phyloP scores from a whole-genome alignment of 805 yeast genomes.

The Kodamaea hsintzibuensis region DNA sequence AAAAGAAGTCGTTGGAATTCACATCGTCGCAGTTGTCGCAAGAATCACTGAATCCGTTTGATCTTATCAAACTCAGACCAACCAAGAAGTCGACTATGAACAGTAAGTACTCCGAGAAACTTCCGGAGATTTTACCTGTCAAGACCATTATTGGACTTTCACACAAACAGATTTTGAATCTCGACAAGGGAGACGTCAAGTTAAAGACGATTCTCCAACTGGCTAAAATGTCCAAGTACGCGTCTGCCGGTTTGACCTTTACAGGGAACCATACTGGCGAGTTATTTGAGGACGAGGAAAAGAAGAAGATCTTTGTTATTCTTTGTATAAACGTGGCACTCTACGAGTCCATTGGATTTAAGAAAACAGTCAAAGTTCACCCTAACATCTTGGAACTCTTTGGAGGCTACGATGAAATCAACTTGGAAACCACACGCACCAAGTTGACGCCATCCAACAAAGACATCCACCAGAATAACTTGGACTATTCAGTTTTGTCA shows the following conservation, averaged over 20 bases:
- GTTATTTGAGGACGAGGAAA: conserved; percentile 23
- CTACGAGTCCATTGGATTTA: conserved; percentile 37
- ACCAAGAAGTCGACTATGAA: conserved; percentile 22
- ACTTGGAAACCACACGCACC: conserved; percentile 33
- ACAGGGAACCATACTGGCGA: conserved; percentile 23
- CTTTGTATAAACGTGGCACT: conserved; percentile 38
- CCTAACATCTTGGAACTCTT: conserved; percentile 30
- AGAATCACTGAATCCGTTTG: conserved; percentile 20
- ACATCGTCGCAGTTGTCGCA: conserved; percentile 6
- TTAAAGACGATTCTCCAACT: conserved; percentile 36
- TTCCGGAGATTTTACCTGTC: conserved; percentile 34
- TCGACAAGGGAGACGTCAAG: conserved; percentile 37
- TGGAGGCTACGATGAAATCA: conserved; percentile 31
- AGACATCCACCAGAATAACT: conserved; percentile 33
- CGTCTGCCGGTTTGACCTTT: conserved; percentile 28
- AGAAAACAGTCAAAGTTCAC: conserved; percentile 22
- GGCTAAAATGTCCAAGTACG: conserved; percentile 30
- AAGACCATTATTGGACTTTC: conserved; percentile 40
- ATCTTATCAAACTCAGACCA: conserved; percentile 24
- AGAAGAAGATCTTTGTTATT: conserved; percentile 24
- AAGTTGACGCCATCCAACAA: conserved; percentile 35
- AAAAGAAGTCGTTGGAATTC: conserved; percentile 14
- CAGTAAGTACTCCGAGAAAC: conserved; percentile 24
- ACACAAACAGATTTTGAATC: conserved; percentile 33
- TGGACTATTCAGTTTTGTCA: conserved; percentile 40